A percentile compares a stretch with the other conserved stretches of the same genome.
Conservation (phyloP, 108 stramenopile genomes). For the Craspedostauros australis region DNA sequence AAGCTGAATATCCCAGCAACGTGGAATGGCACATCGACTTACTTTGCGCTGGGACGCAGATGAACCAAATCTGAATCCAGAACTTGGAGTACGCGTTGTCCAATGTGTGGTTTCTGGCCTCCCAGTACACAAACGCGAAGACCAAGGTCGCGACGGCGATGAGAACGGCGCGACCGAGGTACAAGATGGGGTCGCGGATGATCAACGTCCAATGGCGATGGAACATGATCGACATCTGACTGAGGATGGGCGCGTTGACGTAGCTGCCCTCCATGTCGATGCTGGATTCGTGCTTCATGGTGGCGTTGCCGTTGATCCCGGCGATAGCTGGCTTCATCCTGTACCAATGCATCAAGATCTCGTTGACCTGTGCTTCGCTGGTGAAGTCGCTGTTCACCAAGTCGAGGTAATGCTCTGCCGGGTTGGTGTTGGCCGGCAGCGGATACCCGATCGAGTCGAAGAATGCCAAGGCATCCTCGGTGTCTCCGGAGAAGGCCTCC, state of each 20-base stretch:
- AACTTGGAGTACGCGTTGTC: conserved; percentile 18
- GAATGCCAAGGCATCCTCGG: conserved; percentile 23
- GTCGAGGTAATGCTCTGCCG: too few relatives aligned
- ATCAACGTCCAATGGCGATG: conserved; percentile 9
- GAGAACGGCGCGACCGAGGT: conserved; percentile 15
- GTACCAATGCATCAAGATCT: too few relatives aligned
- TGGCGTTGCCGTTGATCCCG: conserved; percentile 19
- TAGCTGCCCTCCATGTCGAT: too few relatives aligned
- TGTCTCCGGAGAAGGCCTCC: conserved; percentile 32
- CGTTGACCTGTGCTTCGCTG: conserved; percentile 15
- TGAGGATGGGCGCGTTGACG: not conserved
- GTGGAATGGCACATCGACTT: too few relatives aligned
- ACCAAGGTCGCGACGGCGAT: conserved; percentile 11
- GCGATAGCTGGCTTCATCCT: too few relatives aligned
- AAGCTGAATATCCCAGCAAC: not conserved
- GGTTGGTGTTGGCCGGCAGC: conserved; percentile 24
- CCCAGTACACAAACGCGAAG: conserved; percentile 24
- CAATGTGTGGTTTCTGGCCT: conserved; percentile 14
- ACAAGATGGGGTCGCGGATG: conserved; percentile 21
- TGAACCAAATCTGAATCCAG: conserved; percentile 14
- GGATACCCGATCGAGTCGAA: conserved; percentile 31
- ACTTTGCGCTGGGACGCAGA: too few relatives aligned
- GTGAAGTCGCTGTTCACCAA: conserved; percentile 31
- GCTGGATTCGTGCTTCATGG: conserved; percentile 5
- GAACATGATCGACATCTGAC: conserved; percentile 16